Conservation (phyloP, 495 filamentous ascomycete species). For the Neurospora discreta region DNA sequence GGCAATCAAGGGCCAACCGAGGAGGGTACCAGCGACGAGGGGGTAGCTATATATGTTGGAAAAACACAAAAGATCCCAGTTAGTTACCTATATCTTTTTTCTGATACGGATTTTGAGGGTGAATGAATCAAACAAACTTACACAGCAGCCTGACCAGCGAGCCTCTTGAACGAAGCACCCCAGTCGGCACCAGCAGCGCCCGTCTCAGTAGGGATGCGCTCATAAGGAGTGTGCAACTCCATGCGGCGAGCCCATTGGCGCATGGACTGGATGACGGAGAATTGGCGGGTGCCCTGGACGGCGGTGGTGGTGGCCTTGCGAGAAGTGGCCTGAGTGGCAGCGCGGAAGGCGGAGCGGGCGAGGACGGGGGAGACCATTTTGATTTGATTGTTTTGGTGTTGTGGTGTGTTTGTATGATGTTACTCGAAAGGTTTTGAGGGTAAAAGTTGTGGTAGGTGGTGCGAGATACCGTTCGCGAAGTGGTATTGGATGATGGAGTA, state of each 20-base stretch:
- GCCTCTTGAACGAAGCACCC: conserved; percentile 9
- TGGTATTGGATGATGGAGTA: not conserved
- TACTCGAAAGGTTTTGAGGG: not conserved
- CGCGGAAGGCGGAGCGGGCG: conserved; percentile 16
- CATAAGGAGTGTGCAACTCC: conserved; percentile 23
- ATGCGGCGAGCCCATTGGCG: conserved; percentile 18
- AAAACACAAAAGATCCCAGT: no score
- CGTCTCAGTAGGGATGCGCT: conserved; percentile 17
- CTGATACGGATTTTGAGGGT: no score
- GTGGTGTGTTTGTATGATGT: not conserved
- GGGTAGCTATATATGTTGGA: conserved; percentile 4
- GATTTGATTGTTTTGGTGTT: not conserved
- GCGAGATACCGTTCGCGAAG: not conserved
- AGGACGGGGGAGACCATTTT: conserved; percentile 16
- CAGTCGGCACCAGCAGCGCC: conserved; percentile 15
- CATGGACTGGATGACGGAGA: conserved; percentile 19
- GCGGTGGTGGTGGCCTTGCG: not conserved
- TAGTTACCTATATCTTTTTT: no score
- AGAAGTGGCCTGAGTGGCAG: conserved; percentile 3
- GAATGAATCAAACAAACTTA: no score
- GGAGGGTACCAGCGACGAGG: conserved; percentile 6
- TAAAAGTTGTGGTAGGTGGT: not conserved
- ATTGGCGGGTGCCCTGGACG: conserved; percentile 6
- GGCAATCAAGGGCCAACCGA: conserved; percentile 17
- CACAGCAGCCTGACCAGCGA: conserved; percentile 9